These are phyloP conservation scores for Gelatoporia subvermispora DNA, from an alignment of 768 basidiomycete genomes.

Conservation along the genomic window DNA sequence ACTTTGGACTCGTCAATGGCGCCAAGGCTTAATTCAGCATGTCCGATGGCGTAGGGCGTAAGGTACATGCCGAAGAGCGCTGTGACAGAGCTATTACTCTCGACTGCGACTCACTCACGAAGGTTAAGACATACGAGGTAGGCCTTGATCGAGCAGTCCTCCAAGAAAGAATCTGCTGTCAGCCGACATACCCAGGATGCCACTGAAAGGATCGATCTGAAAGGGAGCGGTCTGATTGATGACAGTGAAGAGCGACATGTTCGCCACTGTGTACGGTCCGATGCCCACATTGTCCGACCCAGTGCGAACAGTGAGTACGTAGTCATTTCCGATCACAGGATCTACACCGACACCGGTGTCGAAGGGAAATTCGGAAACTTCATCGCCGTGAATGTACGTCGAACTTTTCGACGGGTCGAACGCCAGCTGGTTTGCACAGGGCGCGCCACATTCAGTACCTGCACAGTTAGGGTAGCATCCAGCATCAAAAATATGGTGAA, in stretches of 20 bases:
- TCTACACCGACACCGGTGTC: conserved; percentile 49
- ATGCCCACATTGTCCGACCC: conserved; percentile 47
- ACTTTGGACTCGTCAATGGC: conserved; percentile 50
- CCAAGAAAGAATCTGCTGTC: conserved; percentile 43
- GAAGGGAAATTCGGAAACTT: conserved; percentile 42
- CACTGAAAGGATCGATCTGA: conserved; percentile 50
- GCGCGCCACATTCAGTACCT: neutral
- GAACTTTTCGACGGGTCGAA: conserved; percentile 46
- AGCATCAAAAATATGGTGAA: neutral
- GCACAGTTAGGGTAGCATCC: neutral
- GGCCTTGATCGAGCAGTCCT: conserved; percentile 39
- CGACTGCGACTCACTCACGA: neutral
- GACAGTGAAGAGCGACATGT: conserved; percentile 43
- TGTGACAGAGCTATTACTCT: conserved; percentile 9
- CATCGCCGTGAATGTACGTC: conserved; percentile 43
- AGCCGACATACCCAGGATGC: conserved; percentile 52
- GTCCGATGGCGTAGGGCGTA: conserved; percentile 30
- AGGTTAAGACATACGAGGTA: conserved; percentile 37
- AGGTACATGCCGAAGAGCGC: conserved; percentile 50
- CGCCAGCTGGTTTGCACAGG: conserved; percentile 14
- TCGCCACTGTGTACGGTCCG: conserved; percentile 35
- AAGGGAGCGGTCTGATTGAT: conserved; percentile 49
- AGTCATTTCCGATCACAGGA: conserved; percentile 44
- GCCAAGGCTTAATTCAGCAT: conserved; percentile 49
- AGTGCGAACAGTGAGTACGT: conserved; percentile 41